Evolutionary conservation across 768 basidiomycete species (phyloP).

Genomic region (Gautieria morchelliformis): DNA sequence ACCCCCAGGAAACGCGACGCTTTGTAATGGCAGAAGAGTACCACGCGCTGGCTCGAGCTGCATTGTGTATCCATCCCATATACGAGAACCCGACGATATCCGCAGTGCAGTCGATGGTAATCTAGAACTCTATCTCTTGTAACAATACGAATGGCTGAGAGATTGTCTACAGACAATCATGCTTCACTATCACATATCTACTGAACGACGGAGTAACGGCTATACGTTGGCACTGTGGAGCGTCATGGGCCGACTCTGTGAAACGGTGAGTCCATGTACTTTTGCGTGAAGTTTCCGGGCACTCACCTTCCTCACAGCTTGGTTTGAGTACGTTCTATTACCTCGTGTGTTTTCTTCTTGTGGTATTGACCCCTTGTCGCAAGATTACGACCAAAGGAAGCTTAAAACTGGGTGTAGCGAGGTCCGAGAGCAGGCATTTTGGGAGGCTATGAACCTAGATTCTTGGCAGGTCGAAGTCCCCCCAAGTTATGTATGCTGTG

Average conservation of each 20-base stretch:
- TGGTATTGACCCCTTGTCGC: not conserved
- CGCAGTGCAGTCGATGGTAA: slow-evolving; percentile 7
- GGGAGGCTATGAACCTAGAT: slow-evolving; percentile 8
- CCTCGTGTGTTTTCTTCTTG: not conserved
- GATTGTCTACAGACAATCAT: not conserved
- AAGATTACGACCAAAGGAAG: slow-evolving; percentile 6
- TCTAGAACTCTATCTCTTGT: too few relatives aligned
- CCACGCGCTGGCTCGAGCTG: slow-evolving; percentile 4
- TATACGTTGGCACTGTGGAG: slow-evolving; percentile 6
- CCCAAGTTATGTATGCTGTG: not conserved
- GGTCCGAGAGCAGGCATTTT: slow-evolving; percentile 3
- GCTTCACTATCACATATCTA: slow-evolving; percentile 6
- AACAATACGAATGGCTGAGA: not conserved
- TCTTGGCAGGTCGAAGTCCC: slow-evolving; percentile 3
- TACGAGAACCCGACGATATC: slow-evolving; percentile 5
- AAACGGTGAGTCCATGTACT: not conserved
- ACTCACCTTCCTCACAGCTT: not conserved
- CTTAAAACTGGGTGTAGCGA: slow-evolving; percentile 1
- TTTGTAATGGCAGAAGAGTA: slow-evolving; percentile 5
- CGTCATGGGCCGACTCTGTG: slow-evolving; percentile 5
- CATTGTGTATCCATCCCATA: slow-evolving; percentile 3
- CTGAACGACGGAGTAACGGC: slow-evolving; percentile 3
- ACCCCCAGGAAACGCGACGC: not conserved
- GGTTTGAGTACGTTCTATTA: not conserved
- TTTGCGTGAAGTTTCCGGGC: not conserved